These are phyloP conservation scores for Bipolaris gigantea DNA, from an alignment of 2,329 filamentous ascomycete species.

Conservation along the genomic window DNA sequence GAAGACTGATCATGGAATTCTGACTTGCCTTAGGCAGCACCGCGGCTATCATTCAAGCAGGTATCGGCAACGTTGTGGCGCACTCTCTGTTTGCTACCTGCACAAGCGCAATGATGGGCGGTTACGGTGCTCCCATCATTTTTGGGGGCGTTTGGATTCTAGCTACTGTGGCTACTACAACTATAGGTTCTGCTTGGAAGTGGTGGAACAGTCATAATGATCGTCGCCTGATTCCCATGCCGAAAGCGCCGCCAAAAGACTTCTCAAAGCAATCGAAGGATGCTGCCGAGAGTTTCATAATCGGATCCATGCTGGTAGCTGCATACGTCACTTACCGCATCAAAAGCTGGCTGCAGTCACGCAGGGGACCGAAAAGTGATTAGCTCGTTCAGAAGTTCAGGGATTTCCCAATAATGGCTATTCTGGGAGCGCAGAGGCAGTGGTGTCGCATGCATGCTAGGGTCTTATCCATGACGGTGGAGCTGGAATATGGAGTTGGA, in stretches of 20 bases:
- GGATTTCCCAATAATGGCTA: not conserved
- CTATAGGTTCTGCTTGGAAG: not conserved
- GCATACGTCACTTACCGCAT: not conserved
- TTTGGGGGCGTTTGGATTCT: slow-evolving; percentile 6
- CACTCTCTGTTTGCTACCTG: slow-evolving; percentile 26
- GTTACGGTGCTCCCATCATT: slow-evolving; percentile 20
- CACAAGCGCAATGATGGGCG: slow-evolving; percentile 33
- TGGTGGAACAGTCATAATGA: not conserved
- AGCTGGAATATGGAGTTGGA: too few relatives aligned
- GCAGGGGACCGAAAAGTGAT: not conserved
- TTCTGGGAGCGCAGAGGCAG: not conserved
- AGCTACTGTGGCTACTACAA: not conserved
- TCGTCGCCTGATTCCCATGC: not conserved
- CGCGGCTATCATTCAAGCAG: slow-evolving; percentile 26
- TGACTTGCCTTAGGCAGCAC: slow-evolving; percentile 20
- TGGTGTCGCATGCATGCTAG: too few relatives aligned
- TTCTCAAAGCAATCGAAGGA: not conserved
- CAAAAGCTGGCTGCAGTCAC: not conserved
- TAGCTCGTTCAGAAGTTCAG: not conserved
- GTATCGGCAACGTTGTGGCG: slow-evolving; percentile 23
- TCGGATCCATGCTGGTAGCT: not conserved
- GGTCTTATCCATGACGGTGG: too few relatives aligned
- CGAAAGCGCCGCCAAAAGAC: too few relatives aligned
- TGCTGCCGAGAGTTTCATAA: not conserved
- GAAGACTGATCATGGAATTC: not conserved